Conservation (phyloP, 352 stramenopile genomes). For the Halophytophthora batemanensis region DNA sequence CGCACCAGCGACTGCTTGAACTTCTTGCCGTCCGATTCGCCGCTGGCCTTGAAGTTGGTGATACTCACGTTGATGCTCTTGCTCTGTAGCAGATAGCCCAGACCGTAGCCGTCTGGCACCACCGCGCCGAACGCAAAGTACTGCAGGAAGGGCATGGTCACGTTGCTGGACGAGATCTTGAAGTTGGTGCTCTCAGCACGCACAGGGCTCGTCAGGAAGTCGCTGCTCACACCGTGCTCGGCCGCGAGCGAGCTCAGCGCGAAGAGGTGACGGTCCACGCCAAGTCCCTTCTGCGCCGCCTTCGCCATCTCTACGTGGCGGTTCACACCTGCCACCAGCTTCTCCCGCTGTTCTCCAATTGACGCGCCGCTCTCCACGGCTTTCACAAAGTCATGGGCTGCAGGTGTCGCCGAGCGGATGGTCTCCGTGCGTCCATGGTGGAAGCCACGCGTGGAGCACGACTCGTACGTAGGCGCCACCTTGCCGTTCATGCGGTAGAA, state of each 20-base stretch:
- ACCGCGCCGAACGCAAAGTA: slow-evolving; percentile 91
- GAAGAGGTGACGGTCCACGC: slow-evolving; percentile 85
- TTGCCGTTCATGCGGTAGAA: slow-evolving; percentile 80
- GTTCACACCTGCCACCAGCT: slow-evolving; percentile 69
- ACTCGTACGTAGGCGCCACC: slow-evolving; percentile 88
- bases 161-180: slow-evolving; percentile 90
- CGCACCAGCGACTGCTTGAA: slow-evolving; percentile 63
- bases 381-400: slow-evolving; percentile 66
- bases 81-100: slow-evolving; percentile 88
- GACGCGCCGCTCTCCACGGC: slow-evolving; percentile 42
- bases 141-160: slow-evolving; percentile 85
- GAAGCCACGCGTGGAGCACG: slow-evolving; percentile 89
- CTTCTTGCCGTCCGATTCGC: slow-evolving; percentile 59
- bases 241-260: slow-evolving; percentile 77
- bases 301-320: slow-evolving; percentile 90
- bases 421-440: slow-evolving; percentile 91
- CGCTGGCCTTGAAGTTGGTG: slow-evolving; percentile 84
- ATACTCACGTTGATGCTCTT: slow-evolving; percentile 81
- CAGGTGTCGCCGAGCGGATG: slow-evolving; percentile 83
- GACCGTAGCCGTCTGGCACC: slow-evolving; percentile 83
- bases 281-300: slow-evolving; percentile 81
- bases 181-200: slow-evolving; percentile 83
- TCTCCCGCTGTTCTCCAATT: slow-evolving; percentile 49
- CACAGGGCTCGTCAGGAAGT: slow-evolving; percentile 80
- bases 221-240: slow-evolving; percentile 49